A percentile compares a stretch with the other conserved stretches of the same genome.
Evolutionary conservation across 768 basidiomycete genomes (phyloP).

Genomic region (Ramaria sp.): DNA sequence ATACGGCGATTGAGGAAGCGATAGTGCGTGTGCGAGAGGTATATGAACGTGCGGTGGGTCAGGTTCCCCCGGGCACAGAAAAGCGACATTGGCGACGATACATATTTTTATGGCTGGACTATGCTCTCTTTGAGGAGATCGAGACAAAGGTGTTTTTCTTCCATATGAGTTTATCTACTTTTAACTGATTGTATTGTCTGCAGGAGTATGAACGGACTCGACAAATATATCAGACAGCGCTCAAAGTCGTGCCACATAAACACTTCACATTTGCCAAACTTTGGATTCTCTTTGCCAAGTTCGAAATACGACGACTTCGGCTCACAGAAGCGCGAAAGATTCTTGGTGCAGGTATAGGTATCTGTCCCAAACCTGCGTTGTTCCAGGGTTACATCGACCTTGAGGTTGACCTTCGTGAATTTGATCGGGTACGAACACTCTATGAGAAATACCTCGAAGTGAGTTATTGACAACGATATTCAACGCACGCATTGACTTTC

Average conservation of each 20-base stretch:
- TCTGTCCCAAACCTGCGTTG: conserved; percentile 91
- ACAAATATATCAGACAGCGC: conserved; percentile 85
- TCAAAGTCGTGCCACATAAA: conserved; percentile 88
- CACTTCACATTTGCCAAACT: conserved; percentile 96
- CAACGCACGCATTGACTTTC: background rate
- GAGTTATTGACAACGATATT: conserved; percentile 11
- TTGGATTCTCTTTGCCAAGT: conserved; percentile 87
- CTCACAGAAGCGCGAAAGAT: conserved; percentile 79
- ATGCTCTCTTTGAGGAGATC: conserved; percentile 94
- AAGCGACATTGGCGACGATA: conserved; percentile 89
- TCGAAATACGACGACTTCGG: conserved; percentile 80
- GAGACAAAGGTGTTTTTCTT: conserved; percentile 62
- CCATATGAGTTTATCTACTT: background rate
- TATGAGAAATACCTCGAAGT: conserved; percentile 95
- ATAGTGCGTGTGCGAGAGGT: conserved; percentile 73
- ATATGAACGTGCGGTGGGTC: conserved; percentile 90
- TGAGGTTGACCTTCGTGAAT: conserved; percentile 91
- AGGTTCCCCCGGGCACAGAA: conserved; percentile 88
- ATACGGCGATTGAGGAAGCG: conserved; percentile 56
- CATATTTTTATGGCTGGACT: conserved; percentile 89
- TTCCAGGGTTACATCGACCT: conserved; percentile 96
- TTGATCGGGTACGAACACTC: conserved; percentile 81
- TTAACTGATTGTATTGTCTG: background rate
- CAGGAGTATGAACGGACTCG: conserved; percentile 80
- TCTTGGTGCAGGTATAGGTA: conserved; percentile 82